A percentile compares a stretch with the other conserved stretches of the same genome.
Evolutionary conservation across 176 grass and related monocot genomes (phyloP).

Genomic region (Carex pumila): DNA sequence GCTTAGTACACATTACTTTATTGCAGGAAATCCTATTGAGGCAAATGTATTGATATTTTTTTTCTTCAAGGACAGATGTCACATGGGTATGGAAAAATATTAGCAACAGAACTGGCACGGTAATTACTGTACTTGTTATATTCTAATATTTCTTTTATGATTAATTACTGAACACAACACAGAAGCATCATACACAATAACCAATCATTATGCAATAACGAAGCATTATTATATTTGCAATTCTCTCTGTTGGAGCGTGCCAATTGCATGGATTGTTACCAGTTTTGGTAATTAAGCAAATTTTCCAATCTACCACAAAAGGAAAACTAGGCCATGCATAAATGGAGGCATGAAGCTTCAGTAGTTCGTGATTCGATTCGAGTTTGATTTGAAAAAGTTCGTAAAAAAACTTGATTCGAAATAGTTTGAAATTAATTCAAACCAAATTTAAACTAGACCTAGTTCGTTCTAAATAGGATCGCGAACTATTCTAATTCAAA

Average conservation of each 20-base stretch:
- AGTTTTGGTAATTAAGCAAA: neutral
- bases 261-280: neutral
- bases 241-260: neutral
- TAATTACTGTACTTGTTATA: neutral
- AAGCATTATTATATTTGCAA: neutral
- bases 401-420: too few species aligned
- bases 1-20: neutral
- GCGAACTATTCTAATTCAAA: too few species aligned
- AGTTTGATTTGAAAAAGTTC: too few species aligned
- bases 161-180: neutral
- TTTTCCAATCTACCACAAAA: neutral
- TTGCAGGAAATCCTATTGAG: neutral
- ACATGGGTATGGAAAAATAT: neutral
- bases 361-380: too few species aligned
- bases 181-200: neutral
- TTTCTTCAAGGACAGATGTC: neutral
- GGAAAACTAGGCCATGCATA: neutral
- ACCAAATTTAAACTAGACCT: too few species aligned
- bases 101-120: neutral
- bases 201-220: slow-evolving; percentile 18
- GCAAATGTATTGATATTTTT: neutral
- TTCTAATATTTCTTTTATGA: neutral
- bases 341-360: too few species aligned
- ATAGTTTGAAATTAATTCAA: too few species aligned
- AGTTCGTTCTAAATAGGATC: too few species aligned